A percentile compares a stretch with the other conserved stretches of the same genome.
Conservation (phyloP, 2,329 filamentous ascomycete genomes). For the Aspergillus sp. region DNA sequence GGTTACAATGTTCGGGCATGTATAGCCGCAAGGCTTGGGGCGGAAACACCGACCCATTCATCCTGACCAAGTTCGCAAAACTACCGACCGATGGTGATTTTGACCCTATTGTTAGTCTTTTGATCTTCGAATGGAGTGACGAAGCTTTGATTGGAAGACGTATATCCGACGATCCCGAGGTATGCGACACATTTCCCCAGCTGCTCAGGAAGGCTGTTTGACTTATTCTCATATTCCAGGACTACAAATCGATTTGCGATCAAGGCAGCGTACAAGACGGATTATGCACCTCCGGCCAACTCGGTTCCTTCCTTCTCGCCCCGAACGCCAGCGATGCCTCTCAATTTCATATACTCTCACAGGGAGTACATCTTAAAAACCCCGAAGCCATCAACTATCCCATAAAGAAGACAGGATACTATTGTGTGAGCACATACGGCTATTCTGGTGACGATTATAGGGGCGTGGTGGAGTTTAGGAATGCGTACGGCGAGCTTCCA, state of each 20-base stretch:
- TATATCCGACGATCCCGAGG: constrained; percentile 55
- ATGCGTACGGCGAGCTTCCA: constrained; percentile 92
- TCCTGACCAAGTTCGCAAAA: constrained; percentile 75
- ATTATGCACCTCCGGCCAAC: constrained; percentile 72
- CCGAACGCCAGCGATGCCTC: constrained; percentile 72
- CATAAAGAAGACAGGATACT: constrained; percentile 90
- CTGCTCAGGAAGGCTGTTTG: background rate
- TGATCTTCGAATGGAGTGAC: constrained; percentile 95
- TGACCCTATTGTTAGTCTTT: constrained; percentile 76
- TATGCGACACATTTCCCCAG: constrained; percentile 35
- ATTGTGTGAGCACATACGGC: constrained; percentile 80
- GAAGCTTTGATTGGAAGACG: constrained; percentile 73
- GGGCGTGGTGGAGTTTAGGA: constrained; percentile 86
- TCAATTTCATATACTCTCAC: constrained; percentile 70
- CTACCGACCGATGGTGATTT: constrained; percentile 58
- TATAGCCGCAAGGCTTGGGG: constrained; percentile 89
- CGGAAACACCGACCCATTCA: constrained; percentile 83
- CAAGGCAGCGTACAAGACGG: constrained; percentile 65
- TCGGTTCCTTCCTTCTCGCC: constrained; percentile 80
- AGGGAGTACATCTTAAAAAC: constrained; percentile 78
- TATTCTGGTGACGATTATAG: constrained; percentile 69
- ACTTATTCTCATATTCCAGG: constrained; percentile 35
- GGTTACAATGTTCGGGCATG: constrained; percentile 89
- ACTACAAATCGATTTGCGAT: constrained; percentile 75
- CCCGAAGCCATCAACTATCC: constrained; percentile 72